Conservation (phyloP, 75 land plant genomes). For the Selaginella tamariscina region DNA sequence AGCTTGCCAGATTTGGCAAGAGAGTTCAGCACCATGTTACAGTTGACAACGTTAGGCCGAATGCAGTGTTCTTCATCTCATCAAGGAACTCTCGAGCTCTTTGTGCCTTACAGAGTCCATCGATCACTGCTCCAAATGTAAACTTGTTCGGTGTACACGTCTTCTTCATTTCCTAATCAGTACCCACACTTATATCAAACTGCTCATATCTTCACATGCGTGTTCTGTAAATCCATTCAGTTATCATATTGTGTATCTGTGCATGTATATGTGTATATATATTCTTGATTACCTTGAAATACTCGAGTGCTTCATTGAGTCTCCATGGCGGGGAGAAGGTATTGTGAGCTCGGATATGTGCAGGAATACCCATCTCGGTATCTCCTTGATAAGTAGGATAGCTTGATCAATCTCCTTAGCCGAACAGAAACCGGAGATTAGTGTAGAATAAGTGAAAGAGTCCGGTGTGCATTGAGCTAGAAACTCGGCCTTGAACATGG, state of each 20-base stretch:
- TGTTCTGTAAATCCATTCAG: too few species aligned
- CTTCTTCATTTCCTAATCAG: neutral
- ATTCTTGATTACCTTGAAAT: too few species aligned
- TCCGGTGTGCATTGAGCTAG: neutral
- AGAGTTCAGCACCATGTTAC: slow-evolving; percentile 47
- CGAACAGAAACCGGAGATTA: neutral
- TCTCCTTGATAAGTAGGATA: neutral
- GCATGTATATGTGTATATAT: too few species aligned
- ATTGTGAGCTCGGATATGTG: neutral
- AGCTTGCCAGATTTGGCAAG: slow-evolving; percentile 29
- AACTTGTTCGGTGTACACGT: neutral
- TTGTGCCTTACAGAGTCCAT: slow-evolving; percentile 17
- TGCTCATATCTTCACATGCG: too few species aligned
- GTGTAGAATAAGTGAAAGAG: neutral
- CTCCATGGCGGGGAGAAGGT: neutral
- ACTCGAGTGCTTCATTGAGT: neutral
- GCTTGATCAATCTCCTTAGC: neutral
- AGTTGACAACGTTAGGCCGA: slow-evolving; percentile 48
- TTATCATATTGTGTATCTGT: too few species aligned
- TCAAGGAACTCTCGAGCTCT: slow-evolving; percentile 44
- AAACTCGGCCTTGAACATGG: neutral
- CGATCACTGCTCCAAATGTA: neutral
- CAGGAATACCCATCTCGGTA: neutral
- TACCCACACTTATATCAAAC: too few species aligned
- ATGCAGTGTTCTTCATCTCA: slow-evolving; percentile 61